Evolutionary conservation across 2,329 filamentous ascomycete species (phyloP).

Genomic region (Pseudogymnoascus sp.): DNA sequence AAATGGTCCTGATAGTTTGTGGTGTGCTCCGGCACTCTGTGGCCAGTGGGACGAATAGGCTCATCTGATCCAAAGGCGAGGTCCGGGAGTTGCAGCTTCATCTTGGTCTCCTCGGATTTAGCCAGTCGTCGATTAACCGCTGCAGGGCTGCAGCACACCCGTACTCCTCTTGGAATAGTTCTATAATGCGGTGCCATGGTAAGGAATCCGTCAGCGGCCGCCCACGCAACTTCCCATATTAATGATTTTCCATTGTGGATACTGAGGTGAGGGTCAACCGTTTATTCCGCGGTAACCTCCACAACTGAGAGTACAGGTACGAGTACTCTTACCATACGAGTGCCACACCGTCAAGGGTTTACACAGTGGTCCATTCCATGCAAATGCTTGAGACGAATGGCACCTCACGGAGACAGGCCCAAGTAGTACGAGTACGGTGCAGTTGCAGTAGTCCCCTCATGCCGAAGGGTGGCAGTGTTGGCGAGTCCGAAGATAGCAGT

Average conservation of each 20-base stretch:
- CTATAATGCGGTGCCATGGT: not conserved
- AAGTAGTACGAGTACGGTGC: not conserved
- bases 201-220: not conserved
- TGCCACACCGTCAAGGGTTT: not conserved
- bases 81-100: not conserved
- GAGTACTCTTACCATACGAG: constrained; percentile 5
- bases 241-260: constrained; percentile 7
- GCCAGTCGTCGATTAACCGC: not conserved
- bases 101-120: not conserved
- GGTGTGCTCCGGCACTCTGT: constrained; percentile 2
- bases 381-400: not conserved
- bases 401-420: not conserved
- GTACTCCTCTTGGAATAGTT: not conserved
- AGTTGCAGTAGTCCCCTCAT: not conserved
- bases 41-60: not conserved
- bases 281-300: not conserved
- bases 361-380: not conserved
- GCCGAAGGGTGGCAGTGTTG: not conserved
- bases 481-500: not conserved
- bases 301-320: not conserved
- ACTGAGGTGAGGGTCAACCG: not conserved
- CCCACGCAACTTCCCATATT: constrained; percentile 3
- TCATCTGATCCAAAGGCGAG: not conserved
- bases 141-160: not conserved
- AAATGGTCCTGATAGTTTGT: not conserved